These are phyloP conservation scores for Daldinia sp. DNA, from an alignment of 2,329 filamentous ascomycete genomes.

Conservation along the genomic window DNA sequence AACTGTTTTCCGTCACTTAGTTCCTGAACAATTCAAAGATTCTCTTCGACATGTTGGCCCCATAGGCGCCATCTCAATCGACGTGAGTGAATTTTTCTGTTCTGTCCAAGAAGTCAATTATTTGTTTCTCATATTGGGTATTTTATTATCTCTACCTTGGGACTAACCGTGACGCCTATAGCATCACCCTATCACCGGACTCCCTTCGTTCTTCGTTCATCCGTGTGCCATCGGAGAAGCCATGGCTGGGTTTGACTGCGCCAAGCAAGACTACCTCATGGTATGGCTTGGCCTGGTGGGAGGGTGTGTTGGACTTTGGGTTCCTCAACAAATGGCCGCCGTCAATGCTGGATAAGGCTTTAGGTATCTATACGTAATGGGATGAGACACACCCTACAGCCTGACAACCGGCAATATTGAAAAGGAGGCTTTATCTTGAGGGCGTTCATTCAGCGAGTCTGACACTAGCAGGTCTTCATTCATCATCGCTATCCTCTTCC, in stretches of 20 bases:
- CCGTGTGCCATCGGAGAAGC: conserved; percentile 89
- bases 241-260: conserved; percentile 74
- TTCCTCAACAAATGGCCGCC: conserved; percentile 76
- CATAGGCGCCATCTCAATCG: conserved; percentile 80
- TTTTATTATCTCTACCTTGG: conserved; percentile 56
- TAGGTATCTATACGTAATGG: not conserved
- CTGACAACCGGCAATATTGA: conserved; percentile 14
- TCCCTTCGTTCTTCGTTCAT: conserved; percentile 90
- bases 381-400: conserved; percentile 4
- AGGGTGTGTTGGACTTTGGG: conserved; percentile 79
- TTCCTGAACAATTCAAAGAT: conserved; percentile 73
- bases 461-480: conserved; percentile 59
- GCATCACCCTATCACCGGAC: conserved; percentile 84
- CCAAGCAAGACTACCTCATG: conserved; percentile 79
- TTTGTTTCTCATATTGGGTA: conserved; percentile 53
- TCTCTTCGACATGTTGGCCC: conserved; percentile 71
- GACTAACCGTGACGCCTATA: conserved; percentile 57
- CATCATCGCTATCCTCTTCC: conserved; percentile 77
- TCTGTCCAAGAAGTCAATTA: conserved; percentile 52
- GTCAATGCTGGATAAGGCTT: conserved; percentile 46
- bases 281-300: conserved; percentile 92
- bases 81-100: conserved; percentile 67
- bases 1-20: conserved; percentile 76
- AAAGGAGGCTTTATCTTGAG: not conserved
- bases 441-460: conserved; percentile 4